Base-by-base conservation (phyloP, 1,139 yeast species). In the Geotrichum australiense region DNA sequence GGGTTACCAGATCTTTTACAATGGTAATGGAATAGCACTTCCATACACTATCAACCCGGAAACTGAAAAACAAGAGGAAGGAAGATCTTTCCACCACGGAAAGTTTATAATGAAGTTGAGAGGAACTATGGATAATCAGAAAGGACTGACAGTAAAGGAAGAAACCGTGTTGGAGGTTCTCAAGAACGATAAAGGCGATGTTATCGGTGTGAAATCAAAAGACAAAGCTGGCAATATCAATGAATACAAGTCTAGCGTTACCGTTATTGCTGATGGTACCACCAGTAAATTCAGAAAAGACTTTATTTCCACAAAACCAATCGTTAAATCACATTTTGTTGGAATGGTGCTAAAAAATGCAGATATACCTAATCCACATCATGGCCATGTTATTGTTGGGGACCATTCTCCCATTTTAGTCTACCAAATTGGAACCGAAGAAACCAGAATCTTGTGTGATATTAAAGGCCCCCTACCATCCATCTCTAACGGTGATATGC, bases 381-480 rank as follows among this genome's bases (percentile, higher is more conserved):
- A 83, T 52, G 99, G 99, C 24, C 96, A 93, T 64, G 96, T 87
- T 32, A 74, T 93, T 28, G 68, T 91, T 45, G 95, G 96, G 23
- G 53, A 62, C 19, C 94, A 86, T 60, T 84, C 94, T 30, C 98
- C 98, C 3, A 76, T 91, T 27, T 69, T 91, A 46, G 76, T 86
- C 12, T 91, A 91, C 61, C 96, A 87, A 64, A 84, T 86, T 44
- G 79, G 93, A 12, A 78, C 82, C 29, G 71, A 70, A 31, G 94
- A 86, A 50, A 83, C 96, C 0, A 74, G 99, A 58, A 81, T 89
- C 50, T 69, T 91, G 49, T 87, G 97, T 68, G 96, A 96, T 36
- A 81, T 81, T 57, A 75, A 86, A 53, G 35, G 29, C 4, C 38
- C 38, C 2, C 69, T 91, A 26, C 98, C 99, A 5, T 74, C 83